Conservation (phyloP, 1,284 basidiomycete genomes). For the Austroboletus niveus region DNA sequence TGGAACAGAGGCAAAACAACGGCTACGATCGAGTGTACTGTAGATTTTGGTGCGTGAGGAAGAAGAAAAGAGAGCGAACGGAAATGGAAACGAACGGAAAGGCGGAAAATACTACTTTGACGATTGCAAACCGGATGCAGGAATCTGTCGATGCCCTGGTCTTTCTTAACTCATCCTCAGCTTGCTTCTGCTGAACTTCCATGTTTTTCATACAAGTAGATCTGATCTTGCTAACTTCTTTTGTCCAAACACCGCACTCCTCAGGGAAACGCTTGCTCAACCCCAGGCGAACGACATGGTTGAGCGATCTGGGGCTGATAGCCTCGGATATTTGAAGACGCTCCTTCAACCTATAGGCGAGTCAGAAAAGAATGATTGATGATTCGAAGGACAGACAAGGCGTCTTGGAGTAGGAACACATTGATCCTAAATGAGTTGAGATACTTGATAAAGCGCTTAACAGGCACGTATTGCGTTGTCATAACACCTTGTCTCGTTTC, state of each 20-base stretch:
- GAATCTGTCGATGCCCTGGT: constrained; percentile 14
- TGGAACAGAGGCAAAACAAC: constrained; percentile 14
- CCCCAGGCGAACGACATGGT: constrained; percentile 32
- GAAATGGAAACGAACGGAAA: constrained; percentile 27
- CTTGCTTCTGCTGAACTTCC: constrained; percentile 10
- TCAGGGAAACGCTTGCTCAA: constrained; percentile 32
- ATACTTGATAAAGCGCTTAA: constrained; percentile 10
- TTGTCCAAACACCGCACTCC: constrained; percentile 26
- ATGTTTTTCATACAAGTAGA: constrained; percentile 3
- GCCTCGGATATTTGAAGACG: constrained; percentile 29
- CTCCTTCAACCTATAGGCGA: constrained; percentile 24
- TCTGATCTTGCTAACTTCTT: constrained; percentile 14
- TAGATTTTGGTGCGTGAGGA: constrained; percentile 1
- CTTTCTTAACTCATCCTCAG: constrained; percentile 8
- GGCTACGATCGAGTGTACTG: constrained; percentile 22
- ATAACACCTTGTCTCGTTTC: constrained; percentile 37
- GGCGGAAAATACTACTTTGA: constrained; percentile 22
- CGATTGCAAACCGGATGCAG: constrained; percentile 26
- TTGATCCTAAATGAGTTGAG: constrained; percentile 5
- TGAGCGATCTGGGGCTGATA: constrained; percentile 30
- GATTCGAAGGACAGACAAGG: constrained; percentile 16
- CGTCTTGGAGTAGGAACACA: constrained; percentile 18
- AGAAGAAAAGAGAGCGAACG: neutral
- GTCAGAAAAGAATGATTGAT: constrained; percentile 1
- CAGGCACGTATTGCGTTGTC: constrained; percentile 26